Percentiles rank a stretch among this genome's conserved stretches.
Evolutionary conservation across 2,329 filamentous ascomycete species (phyloP).

Genomic region (Ophiostoma ips): DNA sequence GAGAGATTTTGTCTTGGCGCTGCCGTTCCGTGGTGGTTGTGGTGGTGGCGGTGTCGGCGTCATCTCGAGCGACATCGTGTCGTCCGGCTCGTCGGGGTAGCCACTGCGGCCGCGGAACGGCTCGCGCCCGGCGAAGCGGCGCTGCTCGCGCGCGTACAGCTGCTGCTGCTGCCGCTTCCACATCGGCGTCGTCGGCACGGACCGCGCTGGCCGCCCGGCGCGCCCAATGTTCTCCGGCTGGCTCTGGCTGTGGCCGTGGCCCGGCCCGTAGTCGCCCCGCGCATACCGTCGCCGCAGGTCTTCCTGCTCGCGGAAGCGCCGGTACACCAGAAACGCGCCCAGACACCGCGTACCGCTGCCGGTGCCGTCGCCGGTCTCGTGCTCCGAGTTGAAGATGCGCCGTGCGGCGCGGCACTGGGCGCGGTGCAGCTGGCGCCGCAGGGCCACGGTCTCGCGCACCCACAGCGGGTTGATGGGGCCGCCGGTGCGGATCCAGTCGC

Average conservation of each 20-base stretch:
- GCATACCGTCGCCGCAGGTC: constrained; percentile 15
- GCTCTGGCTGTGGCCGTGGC: neutral
- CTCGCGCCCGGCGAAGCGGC: constrained; percentile 5
- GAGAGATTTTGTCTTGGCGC: neutral
- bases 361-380: constrained; percentile 21
- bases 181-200: constrained; percentile 9
- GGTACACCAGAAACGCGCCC: constrained; percentile 40
- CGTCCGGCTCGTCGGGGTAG: constrained; percentile 1
- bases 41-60: neutral
- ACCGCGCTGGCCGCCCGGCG: constrained; percentile 8
- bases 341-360: constrained; percentile 33
- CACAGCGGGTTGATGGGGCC: constrained; percentile 43
- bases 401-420: constrained; percentile 43
- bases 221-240: neutral
- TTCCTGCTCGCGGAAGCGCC: constrained; percentile 31
- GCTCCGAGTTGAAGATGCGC: constrained; percentile 39
- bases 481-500: constrained; percentile 39
- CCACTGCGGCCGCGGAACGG: constrained; percentile 8
- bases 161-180: constrained; percentile 16
- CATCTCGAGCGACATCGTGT: constrained; percentile 10
- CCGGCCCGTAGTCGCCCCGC: neutral
- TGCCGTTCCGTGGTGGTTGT: neutral
- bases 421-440: constrained; percentile 39
- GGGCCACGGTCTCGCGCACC: constrained; percentile 35
- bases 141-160: constrained; percentile 8